Conservation (phyloP, 306 rosid species). For the Begonia fuchsioides region DNA sequence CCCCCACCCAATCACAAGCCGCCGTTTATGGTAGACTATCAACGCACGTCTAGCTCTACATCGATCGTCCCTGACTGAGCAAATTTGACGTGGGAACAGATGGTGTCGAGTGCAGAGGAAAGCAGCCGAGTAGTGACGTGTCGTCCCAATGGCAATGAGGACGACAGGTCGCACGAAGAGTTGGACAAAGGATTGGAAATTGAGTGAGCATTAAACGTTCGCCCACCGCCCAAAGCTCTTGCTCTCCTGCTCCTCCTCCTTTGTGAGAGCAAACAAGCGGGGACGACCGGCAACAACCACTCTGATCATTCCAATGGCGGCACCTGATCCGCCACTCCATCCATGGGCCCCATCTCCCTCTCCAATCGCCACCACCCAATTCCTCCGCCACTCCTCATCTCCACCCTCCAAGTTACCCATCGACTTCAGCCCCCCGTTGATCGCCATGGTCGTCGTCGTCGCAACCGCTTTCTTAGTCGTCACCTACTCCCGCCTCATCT, state of each 20-base stretch:
- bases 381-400: conserved; percentile 7
- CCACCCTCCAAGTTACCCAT: conserved; percentile 39
- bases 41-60: too few relatives aligned
- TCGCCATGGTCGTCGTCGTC: conserved; percentile 80
- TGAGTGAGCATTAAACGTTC: conserved; percentile 12
- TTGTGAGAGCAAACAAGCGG: neutral
- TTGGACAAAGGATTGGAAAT: neutral
- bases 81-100: too few relatives aligned
- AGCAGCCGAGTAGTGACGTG: conserved; percentile 20
- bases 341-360: neutral
- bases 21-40: too few relatives aligned
- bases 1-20: too few relatives aligned
- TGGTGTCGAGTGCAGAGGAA: neutral
- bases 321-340: neutral
- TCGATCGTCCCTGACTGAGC: too few relatives aligned
- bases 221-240: conserved; percentile 4
- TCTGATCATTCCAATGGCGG: conserved; percentile 4
- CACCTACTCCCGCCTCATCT: conserved; percentile 75
- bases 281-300: neutral
- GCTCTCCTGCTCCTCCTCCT: neutral
- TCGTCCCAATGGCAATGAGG: neutral
- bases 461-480: conserved; percentile 74
- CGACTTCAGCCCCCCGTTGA: conserved; percentile 73
- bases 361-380: conserved; percentile 1
- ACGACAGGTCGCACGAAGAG: conserved; percentile 7